Conservation (phyloP, 1,139 yeast species). For the Schizosaccharomyces versatilis region DNA sequence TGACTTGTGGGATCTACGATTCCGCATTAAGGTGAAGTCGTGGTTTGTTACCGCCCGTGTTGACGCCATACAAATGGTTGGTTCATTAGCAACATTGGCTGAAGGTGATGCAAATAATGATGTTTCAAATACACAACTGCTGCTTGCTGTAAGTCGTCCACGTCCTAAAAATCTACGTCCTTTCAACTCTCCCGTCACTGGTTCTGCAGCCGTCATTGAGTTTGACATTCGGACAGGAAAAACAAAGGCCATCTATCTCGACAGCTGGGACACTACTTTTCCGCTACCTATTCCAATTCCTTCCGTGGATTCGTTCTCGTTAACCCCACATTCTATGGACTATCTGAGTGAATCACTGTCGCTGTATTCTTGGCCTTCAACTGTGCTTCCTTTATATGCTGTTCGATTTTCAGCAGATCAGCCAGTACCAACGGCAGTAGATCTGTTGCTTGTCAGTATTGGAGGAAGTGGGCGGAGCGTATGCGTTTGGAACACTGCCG, state of each 20-base stretch:
- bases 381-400: too few species aligned
- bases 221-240: neutral
- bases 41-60: conserved; percentile 33
- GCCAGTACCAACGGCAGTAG: too few species aligned
- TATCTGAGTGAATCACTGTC: too few species aligned
- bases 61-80: neutral
- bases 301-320: neutral
- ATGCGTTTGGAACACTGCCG: too few species aligned
- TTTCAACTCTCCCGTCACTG: neutral
- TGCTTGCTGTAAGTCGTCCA: too few species aligned
- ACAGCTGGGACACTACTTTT: neutral
- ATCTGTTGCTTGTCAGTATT: too few species aligned
- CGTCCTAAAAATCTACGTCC: neutral
- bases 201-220: neutral
- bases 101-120: neutral
- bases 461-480: too few species aligned
- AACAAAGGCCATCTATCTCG: neutral
- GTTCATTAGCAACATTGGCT: neutral
- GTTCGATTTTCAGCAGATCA: too few species aligned
- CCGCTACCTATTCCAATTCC: neutral
- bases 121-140: neutral
- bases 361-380: too few species aligned
- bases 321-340: too few species aligned
- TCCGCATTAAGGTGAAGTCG: conserved; percentile 34
- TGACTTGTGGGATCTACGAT: conserved; percentile 64